Evolutionary conservation across 1,284 basidiomycete species (phyloP).

Genomic region (Trametes sp.): DNA sequence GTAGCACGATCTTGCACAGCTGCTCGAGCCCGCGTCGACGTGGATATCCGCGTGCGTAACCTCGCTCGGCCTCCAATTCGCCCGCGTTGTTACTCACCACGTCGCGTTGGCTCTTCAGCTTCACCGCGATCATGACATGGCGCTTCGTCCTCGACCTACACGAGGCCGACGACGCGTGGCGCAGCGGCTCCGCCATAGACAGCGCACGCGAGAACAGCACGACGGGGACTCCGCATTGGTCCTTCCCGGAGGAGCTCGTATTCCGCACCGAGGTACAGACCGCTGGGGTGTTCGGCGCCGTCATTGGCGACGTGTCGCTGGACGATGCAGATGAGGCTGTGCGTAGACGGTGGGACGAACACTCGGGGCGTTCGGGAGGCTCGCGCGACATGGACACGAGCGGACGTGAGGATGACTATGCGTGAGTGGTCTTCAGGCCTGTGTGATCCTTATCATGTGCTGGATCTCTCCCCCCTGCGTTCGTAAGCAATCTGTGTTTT

Average conservation of each 20-base stretch:
- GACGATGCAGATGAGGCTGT: not conserved
- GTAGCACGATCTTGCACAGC: too few relatives aligned
- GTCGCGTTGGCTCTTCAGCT: not conserved
- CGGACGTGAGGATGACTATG: too few relatives aligned
- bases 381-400: too few relatives aligned
- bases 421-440: too few relatives aligned
- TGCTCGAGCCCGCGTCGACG: conserved; percentile 4
- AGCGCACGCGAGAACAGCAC: not conserved
- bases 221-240: not conserved
- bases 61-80: too few relatives aligned
- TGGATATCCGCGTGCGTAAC: not conserved
- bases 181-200: not conserved
- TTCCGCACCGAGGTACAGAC: not conserved
- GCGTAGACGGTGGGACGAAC: not conserved
- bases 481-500: too few relatives aligned
- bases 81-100: too few relatives aligned
- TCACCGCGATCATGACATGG: conserved; percentile 7
- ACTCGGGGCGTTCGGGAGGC: too few relatives aligned
- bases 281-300: not conserved
- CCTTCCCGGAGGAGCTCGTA: not conserved
- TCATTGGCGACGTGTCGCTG: not conserved
- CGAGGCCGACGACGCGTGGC: not conserved
- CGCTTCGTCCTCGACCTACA: conserved; percentile 11
- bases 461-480: too few relatives aligned
- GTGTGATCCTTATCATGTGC: too few relatives aligned